Evolutionary conservation across 345 rosid genomes (phyloP).

Genomic region (Eucalyptus sideroxylon): DNA sequence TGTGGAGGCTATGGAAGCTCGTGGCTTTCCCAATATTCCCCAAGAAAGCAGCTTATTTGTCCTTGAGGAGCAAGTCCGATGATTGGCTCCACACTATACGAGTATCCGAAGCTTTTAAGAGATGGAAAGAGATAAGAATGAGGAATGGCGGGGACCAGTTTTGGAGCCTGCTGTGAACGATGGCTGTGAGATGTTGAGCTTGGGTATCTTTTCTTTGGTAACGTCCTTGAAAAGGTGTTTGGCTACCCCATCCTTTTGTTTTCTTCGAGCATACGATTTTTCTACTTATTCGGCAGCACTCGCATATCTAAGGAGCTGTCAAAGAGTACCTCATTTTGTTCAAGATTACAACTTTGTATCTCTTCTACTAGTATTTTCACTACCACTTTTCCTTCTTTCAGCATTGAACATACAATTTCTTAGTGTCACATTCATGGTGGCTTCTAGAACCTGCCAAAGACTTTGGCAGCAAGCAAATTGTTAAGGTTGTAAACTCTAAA

Average conservation of each 20-base stretch:
- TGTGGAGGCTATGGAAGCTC: background rate
- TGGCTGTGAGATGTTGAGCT: background rate
- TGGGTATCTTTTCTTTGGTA: background rate
- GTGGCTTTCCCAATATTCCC: background rate
- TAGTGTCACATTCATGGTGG: background rate
- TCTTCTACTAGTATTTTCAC: background rate
- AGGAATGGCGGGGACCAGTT: background rate
- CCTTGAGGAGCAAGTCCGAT: background rate
- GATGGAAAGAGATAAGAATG: background rate
- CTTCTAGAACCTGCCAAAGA: background rate
- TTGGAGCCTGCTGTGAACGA: background rate
- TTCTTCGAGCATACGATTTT: background rate
- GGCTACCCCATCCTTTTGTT: background rate
- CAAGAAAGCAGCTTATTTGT: background rate
- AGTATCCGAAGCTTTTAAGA: background rate
- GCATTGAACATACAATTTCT: background rate
- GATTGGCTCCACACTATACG: background rate
- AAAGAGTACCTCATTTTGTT: background rate
- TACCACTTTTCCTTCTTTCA: background rate
- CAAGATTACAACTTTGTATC: background rate
- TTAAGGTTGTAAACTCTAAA: background rate
- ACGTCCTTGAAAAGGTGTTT: background rate
- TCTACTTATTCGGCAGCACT: background rate
- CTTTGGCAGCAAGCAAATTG: background rate
- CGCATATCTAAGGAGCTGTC: background rate